Conservation (phyloP, 2,329 filamentous ascomycete species). For the Trichoderma gracile region DNA sequence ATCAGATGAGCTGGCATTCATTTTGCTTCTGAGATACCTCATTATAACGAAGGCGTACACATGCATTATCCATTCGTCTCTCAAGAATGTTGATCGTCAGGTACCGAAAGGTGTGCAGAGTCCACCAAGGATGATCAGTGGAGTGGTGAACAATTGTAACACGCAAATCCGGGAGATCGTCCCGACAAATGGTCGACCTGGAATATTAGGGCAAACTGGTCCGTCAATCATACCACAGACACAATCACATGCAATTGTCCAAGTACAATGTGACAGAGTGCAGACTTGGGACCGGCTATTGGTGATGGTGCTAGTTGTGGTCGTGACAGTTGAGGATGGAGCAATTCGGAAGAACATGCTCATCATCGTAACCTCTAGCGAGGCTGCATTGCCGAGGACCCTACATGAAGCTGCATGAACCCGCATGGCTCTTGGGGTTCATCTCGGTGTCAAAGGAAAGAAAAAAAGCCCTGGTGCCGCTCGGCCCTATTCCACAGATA, state of each 20-base stretch:
- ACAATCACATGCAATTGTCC: too few relatives aligned
- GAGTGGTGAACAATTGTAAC: neutral
- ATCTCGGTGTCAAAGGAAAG: neutral
- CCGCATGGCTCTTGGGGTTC: neutral
- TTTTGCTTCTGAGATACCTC: too few relatives aligned
- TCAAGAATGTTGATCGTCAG: too few relatives aligned
- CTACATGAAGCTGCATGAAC: neutral
- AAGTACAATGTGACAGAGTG: too few relatives aligned
- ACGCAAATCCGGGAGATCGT: slow-evolving; percentile 8
- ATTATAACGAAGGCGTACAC: too few relatives aligned
- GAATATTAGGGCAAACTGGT: neutral
- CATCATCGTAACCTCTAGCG: neutral
- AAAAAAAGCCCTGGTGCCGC: neutral
- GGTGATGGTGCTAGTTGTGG: neutral
- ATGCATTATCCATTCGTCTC: too few relatives aligned
- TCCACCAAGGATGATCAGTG: slow-evolving; percentile 1
- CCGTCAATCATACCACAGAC: too few relatives aligned
- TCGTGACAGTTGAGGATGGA: neutral
- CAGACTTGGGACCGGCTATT: neutral
- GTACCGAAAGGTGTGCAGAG: neutral
- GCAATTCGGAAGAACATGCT: neutral
- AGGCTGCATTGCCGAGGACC: neutral
- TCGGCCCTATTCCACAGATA: slow-evolving; percentile 15
- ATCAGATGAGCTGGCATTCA: too few relatives aligned
- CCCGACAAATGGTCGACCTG: neutral